These are phyloP conservation scores for Mycena polygramma DNA, from an alignment of 768 basidiomycete genomes.

Conservation along the genomic window DNA sequence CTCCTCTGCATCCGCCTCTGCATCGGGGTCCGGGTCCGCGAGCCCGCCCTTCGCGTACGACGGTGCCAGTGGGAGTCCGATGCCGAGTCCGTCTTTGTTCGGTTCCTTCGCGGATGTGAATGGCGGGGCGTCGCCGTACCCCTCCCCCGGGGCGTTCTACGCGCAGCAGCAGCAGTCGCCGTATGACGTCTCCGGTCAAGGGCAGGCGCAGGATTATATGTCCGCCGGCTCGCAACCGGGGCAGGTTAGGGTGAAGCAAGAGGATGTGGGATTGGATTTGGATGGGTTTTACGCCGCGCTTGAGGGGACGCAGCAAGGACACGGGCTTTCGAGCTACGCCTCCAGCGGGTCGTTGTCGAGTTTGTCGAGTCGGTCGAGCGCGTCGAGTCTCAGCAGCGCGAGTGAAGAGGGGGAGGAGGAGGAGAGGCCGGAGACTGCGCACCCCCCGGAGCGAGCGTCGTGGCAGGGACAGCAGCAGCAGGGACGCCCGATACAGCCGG, in stretches of 20 bases:
- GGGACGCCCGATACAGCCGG: no score
- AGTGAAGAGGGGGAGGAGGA: no score
- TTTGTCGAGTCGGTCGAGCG: not conserved
- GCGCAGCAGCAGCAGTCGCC: not conserved
- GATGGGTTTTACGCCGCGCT: conserved; percentile 31
- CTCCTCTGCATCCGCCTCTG: not conserved
- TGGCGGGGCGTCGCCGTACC: not conserved
- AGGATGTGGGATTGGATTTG: not conserved
- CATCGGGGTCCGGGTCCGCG: not conserved
- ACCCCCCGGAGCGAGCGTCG: no score
- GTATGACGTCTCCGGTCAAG: no score
- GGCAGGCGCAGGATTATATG: not conserved
- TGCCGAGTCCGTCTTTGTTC: conserved; percentile 2
- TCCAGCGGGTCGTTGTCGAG: not conserved
- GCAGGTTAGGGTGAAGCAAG: conserved; percentile 16
- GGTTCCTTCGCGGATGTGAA: not conserved
- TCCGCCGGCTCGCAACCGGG: no score
- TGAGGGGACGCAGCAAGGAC: not conserved
- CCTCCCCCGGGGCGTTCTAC: not conserved
- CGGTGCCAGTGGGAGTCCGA: not conserved
- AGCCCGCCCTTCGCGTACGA: not conserved
- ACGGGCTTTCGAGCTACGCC: not conserved
- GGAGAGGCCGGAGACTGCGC: no score
- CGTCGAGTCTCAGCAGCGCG: no score
- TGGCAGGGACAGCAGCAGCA: no score